These are phyloP conservation scores for Viola odorata DNA, from an alignment of 345 rosid species.

Conservation along the genomic window DNA sequence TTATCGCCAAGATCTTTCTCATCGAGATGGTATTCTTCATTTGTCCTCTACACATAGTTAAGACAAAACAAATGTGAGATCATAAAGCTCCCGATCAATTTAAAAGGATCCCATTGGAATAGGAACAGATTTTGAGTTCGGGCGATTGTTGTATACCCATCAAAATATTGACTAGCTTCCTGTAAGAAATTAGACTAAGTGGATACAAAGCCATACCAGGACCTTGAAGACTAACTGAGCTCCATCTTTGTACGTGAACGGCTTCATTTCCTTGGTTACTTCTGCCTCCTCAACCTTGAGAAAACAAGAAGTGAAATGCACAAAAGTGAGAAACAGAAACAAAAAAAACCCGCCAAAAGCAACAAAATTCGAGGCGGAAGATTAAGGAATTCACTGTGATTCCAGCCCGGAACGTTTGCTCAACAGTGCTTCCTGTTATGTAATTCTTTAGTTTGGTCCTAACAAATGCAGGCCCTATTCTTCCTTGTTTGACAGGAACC, in stretches of 20 bases:
- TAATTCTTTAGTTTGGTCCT: conserved; percentile 82
- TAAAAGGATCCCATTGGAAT: too few relatives aligned
- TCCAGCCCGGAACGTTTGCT: conserved; percentile 91
- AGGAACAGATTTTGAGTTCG: too few relatives aligned
- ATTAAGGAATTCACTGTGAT: conserved; percentile 41
- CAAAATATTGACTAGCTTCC: too few relatives aligned
- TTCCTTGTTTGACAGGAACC: conserved; percentile 95
- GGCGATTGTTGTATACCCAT: too few relatives aligned
- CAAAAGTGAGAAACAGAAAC: background rate
- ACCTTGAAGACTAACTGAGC: conserved; percentile 85
- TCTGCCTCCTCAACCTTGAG: conserved; percentile 72
- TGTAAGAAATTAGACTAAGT: background rate
- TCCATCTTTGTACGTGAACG: conserved; percentile 85
- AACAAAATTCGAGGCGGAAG: too few relatives aligned
- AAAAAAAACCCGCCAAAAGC: too few relatives aligned
- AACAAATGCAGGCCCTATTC: conserved; percentile 82
- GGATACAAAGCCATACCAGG: conserved; percentile 44
- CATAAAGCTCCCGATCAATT: too few relatives aligned
- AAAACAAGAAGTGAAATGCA: conserved; percentile 16
- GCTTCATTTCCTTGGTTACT: conserved; percentile 82
- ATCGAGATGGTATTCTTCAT: conserved; percentile 72
- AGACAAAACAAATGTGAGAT: too few relatives aligned
- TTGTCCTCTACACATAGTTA: conserved; percentile 44
- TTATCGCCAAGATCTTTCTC: conserved; percentile 64
- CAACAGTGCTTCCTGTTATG: conserved; percentile 76